Conservation (phyloP, 2,329 filamentous ascomycete species). For the Cladorrhinum sp. region DNA sequence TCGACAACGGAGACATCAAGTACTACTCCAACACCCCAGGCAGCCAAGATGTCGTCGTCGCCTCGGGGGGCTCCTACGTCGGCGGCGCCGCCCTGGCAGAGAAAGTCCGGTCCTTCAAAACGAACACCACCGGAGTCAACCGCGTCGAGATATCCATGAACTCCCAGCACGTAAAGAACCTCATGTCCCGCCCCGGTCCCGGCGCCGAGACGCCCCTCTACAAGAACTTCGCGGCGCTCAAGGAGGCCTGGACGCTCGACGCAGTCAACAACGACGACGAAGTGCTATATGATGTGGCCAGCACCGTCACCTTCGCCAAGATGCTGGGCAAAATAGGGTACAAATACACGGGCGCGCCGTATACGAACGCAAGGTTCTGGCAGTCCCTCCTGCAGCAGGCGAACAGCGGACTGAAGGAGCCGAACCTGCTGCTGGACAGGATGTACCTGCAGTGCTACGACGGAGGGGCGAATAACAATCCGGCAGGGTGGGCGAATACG, state of each 20-base stretch:
- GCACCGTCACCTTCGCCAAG: constrained; percentile 41
- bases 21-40: constrained; percentile 44
- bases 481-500: constrained; percentile 36
- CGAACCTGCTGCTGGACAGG: constrained; percentile 34
- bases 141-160: constrained; percentile 45
- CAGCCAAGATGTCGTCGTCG: constrained; percentile 36
- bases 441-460: constrained; percentile 46
- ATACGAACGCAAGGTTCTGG: constrained; percentile 42
- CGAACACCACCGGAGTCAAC: constrained; percentile 32
- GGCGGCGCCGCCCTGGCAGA: constrained; percentile 47
- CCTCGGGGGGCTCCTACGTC: constrained; percentile 43
- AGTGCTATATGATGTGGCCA: constrained; percentile 40
- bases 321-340: constrained; percentile 42
- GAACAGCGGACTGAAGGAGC: constrained; percentile 30
- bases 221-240: constrained; percentile 40
- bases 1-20: constrained; percentile 42
- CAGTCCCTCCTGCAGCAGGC: constrained; percentile 30
- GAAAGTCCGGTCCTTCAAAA: constrained; percentile 44
- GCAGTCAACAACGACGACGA: constrained; percentile 48
- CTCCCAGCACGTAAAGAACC: constrained; percentile 38
- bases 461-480: constrained; percentile 41
- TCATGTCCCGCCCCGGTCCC: constrained; percentile 36
- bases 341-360: constrained; percentile 43
- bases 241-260: constrained; percentile 41
- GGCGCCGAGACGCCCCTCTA: constrained; percentile 35